A percentile compares a stretch with the other conserved stretches of the same genome.
Evolutionary conservation across 2,329 filamentous ascomycete species (phyloP).

Genomic region (Triangularia verruculosa): DNA sequence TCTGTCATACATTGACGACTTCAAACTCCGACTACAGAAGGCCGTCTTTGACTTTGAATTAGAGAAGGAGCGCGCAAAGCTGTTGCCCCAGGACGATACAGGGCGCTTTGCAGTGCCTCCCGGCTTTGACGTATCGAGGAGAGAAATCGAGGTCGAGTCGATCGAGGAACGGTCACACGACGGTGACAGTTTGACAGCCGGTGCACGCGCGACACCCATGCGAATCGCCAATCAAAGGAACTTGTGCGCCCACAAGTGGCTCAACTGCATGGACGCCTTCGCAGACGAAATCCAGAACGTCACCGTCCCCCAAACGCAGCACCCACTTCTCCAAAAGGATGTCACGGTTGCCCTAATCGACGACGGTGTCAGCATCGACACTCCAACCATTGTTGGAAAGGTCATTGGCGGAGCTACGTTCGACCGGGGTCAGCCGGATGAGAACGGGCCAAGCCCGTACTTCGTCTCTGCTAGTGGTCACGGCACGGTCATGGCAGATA

Average conservation of each 20-base stretch:
- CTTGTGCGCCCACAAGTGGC: not conserved
- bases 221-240: not conserved
- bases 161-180: too few species aligned
- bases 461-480: slow-evolving; percentile 32
- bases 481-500: slow-evolving; percentile 32
- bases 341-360: slow-evolving; percentile 39
- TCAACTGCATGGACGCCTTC: slow-evolving; percentile 3
- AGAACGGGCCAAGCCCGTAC: slow-evolving; percentile 26
- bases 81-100: not conserved
- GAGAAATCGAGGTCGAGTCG: too few species aligned
- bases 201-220: not conserved
- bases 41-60: not conserved
- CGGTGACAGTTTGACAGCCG: not conserved
- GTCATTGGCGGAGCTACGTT: slow-evolving; percentile 32
- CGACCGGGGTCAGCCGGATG: slow-evolving; percentile 19
- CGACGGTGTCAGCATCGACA: slow-evolving; percentile 36
- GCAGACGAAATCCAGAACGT: not conserved
- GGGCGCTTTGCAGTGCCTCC: too few species aligned
- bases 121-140: too few species aligned
- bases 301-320: not conserved
- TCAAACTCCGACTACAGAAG: not conserved
- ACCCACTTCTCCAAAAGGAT: not conserved
- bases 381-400: slow-evolving; percentile 26
- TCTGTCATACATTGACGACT: not conserved
- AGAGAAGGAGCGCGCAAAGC: not conserved